These are phyloP conservation scores for Babesia bigemina DNA, from an alignment of 169 alveolate genomes.

Conservation along the genomic window DNA sequence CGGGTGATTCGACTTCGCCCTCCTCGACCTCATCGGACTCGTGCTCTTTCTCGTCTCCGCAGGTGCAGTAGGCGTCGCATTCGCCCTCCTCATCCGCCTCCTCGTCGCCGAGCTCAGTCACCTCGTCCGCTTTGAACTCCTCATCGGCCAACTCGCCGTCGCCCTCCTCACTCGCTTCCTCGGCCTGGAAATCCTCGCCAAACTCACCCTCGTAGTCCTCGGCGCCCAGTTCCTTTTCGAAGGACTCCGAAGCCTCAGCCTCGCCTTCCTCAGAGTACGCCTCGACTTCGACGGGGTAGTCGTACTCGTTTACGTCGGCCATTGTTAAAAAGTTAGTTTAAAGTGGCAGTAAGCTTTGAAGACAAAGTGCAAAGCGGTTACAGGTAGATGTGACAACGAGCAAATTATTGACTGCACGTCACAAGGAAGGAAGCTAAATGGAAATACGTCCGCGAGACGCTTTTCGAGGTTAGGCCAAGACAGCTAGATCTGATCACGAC, in stretches of 20 bases:
- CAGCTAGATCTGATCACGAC: constrained; percentile 1
- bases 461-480: not conserved
- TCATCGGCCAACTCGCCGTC: not conserved
- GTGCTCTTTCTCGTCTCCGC: constrained; percentile 1
- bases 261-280: not conserved
- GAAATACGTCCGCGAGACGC: constrained; percentile 11
- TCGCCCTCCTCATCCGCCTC: constrained; percentile 15
- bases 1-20: not conserved
- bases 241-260: not conserved
- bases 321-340: not conserved
- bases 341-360: not conserved
- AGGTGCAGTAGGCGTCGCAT: not conserved
- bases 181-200: not conserved
- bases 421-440: not conserved
- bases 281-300: not conserved
- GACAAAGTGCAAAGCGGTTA: not conserved
- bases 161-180: not conserved
- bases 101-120: not conserved
- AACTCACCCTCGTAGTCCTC: not conserved
- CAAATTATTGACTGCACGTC: not conserved
- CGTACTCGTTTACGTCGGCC: not conserved
- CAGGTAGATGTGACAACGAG: not conserved
- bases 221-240: not conserved
- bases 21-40: not conserved
- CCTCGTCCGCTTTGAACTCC: constrained; percentile 1